These are phyloP conservation scores for Primulina tabacum DNA, from an alignment of 257 asterid species.

Conservation along the genomic window DNA sequence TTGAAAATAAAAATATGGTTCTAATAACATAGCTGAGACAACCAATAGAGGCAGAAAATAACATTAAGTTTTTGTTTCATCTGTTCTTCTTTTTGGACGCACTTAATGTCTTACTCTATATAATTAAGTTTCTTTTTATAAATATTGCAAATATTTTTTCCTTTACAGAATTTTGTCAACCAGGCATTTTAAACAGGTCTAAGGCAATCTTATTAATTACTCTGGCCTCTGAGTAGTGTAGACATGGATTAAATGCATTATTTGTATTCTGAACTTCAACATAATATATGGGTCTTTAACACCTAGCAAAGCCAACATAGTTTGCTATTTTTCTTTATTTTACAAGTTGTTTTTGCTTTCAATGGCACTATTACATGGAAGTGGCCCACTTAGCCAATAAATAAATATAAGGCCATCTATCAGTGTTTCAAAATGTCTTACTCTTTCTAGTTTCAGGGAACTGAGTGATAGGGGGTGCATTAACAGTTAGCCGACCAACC, in stretches of 20 bases:
- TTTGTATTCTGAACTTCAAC: not conserved
- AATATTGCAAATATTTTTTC: not conserved
- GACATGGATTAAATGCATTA: not conserved
- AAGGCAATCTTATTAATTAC: not conserved
- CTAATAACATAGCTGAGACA: not conserved
- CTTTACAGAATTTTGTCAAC: not conserved
- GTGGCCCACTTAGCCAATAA: too few species aligned
- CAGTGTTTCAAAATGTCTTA: too few species aligned
- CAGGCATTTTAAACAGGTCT: not conserved
- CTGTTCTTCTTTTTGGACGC: not conserved
- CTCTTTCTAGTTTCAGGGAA: too few species aligned
- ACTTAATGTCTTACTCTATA: not conserved
- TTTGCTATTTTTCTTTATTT: too few species aligned
- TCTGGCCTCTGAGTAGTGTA: not conserved
- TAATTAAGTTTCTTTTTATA: too few species aligned
- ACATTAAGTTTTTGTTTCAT: too few species aligned
- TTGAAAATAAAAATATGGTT: not conserved
- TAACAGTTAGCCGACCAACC: constrained; percentile 1
- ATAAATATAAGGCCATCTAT: too few species aligned
- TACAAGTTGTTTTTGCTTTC: too few species aligned
- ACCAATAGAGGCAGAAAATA: not conserved
- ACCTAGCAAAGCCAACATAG: not conserved
- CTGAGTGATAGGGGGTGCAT: not conserved
- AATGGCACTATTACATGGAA: too few species aligned
- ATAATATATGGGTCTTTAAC: not conserved